These are phyloP conservation scores for Hyaloscypha finlandica DNA, from an alignment of 495 filamentous ascomycete species.

Conservation along the genomic window DNA sequence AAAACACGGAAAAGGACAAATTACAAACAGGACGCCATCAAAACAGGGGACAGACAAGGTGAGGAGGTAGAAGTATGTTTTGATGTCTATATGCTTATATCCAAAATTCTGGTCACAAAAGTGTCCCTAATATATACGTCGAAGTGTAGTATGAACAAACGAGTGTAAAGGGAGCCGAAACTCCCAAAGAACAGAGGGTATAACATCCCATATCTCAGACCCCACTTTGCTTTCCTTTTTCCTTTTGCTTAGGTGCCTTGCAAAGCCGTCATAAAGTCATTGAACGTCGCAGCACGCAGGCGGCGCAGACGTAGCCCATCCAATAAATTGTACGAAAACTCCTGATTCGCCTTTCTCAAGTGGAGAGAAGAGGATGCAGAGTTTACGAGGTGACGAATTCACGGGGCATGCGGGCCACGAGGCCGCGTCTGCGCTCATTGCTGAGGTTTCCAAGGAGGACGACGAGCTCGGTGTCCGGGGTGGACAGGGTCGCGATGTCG, in stretches of 20 bases:
- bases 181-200: not conserved
- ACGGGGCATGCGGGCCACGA: slow-evolving; percentile 5
- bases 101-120: not conserved
- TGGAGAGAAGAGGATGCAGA: slow-evolving; percentile 4
- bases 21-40: not conserved
- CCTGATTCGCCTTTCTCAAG: not conserved
- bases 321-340: not conserved
- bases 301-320: slow-evolving; percentile 20
- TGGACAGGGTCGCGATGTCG: slow-evolving; percentile 49
- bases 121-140: slow-evolving; percentile 10
- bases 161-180: slow-evolving; percentile 17
- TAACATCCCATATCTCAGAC: not conserved
- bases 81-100: not conserved
- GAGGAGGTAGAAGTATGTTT: not conserved
- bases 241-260: not conserved
- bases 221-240: not conserved
- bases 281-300: slow-evolving; percentile 26
- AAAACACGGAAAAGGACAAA: not conserved
- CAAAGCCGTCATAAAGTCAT: slow-evolving; percentile 17
- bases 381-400: slow-evolving; percentile 18
- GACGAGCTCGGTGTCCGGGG: slow-evolving; percentile 20
- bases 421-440: slow-evolving; percentile 16
- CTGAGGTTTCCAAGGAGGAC: slow-evolving; percentile 27
- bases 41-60: not conserved
- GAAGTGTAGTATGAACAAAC: slow-evolving; percentile 14